Evolutionary conservation across 1,139 yeast genomes (phyloP), one percentile per base, ranked within the genome.

Genomic region (Suhomyces guaymorum): DNA sequence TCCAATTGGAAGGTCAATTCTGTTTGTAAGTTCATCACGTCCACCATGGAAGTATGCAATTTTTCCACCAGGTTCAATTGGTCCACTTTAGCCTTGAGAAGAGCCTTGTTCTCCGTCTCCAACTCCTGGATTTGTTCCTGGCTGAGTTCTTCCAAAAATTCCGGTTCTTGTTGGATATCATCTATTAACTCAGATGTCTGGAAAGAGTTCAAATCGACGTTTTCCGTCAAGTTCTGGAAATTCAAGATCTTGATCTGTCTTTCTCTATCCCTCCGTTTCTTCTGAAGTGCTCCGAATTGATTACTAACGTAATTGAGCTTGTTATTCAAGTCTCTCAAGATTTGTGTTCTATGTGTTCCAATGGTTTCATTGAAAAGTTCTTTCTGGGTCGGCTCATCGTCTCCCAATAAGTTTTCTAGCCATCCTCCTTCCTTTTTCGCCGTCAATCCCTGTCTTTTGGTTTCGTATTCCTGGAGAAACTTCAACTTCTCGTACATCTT

Each of bases 1-100:
- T 80, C 80, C 34, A 92, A 65, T 52, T 90, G 95, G 33, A 82
- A 68, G 4, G 89, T 74, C 41, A 92, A 68, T 51, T 88, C 95
- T 20, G 82, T 72, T 52, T 89, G 95, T 44, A 92, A 61, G 37
- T 81, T 78, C 2, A 92, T 76, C 32, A 92, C 84, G 53, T 89
- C 97, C 35, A 81, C 62, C 65, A 90, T 80, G 2, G 95, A 79
- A 41, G 71, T 73, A 54, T 89, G 94, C n/a, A 92, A 77, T 42
- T 73, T 67, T 44, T 78, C 80, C 8, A 80, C 85, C 45, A 80
- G 78, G 36, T 78, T 75, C 28, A 90, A 62, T 46, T 89, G 95
- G 32, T 79, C 79, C 12, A 75, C 63, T 48, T 84, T 83, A 37
- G 75, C 56, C 35, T 71, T 64, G 12, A 89, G 57, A 22, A 90